These are phyloP conservation scores for Vigna nakashimae DNA, from an alignment of 306 rosid genomes.

Conservation along the genomic window DNA sequence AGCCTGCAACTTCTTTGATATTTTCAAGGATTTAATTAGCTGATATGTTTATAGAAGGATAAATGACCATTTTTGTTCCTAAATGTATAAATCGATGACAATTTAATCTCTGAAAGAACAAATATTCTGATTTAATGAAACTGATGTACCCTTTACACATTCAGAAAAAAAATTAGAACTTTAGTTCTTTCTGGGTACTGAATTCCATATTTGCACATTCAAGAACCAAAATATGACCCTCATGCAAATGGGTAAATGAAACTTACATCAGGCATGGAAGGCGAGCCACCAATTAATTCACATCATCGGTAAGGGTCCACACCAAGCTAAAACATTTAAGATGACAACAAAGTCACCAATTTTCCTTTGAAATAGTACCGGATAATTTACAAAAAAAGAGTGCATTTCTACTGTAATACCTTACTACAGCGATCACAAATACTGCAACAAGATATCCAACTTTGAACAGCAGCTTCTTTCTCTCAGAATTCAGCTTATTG, in stretches of 20 bases:
- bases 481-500: constrained; percentile 76
- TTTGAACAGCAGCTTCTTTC: constrained; percentile 66
- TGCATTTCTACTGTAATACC: constrained; percentile 56
- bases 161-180: too few species aligned
- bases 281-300: constrained; percentile 44
- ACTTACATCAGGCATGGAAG: constrained; percentile 51
- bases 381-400: constrained; percentile 8
- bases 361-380: constrained; percentile 26
- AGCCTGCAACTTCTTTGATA: constrained; percentile 20
- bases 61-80: too few species aligned
- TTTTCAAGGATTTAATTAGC: constrained; percentile 22
- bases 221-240: not conserved
- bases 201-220: too few species aligned
- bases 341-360: constrained; percentile 39
- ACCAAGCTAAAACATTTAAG: constrained; percentile 65
- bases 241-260: constrained; percentile 31
- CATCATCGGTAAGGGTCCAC: constrained; percentile 56
- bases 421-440: constrained; percentile 62
- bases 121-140: too few species aligned
- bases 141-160: too few species aligned
- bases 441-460: constrained; percentile 56
- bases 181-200: too few species aligned
- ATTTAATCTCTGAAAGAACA: too few species aligned
- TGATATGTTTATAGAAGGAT: not conserved
- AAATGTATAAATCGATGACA: too few species aligned